phyloP scores from a whole-genome alignment of 1,284 basidiomycete genomes.

The Ustilago tritici region DNA sequence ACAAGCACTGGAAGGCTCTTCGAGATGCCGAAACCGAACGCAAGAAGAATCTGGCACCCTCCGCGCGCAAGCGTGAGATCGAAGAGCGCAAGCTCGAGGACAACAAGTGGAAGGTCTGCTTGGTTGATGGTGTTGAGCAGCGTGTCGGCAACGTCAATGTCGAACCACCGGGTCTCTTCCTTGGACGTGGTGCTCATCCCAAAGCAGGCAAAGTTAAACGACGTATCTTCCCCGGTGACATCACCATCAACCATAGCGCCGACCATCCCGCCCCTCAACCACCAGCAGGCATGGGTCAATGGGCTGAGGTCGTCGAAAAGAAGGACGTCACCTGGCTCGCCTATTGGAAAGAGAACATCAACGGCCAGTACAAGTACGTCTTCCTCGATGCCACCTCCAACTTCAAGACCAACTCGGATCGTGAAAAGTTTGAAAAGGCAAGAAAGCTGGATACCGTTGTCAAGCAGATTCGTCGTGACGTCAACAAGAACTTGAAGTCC shows the following conservation, averaged over 20 bases:
- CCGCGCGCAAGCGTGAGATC: constrained; percentile 73
- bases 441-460: constrained; percentile 65
- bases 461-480: constrained; percentile 61
- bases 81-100: constrained; percentile 91
- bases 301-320: constrained; percentile 66
- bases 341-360: constrained; percentile 69
- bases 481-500: constrained; percentile 64
- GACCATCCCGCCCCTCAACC: constrained; percentile 63
- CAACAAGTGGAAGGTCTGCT: constrained; percentile 84
- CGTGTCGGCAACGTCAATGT: constrained; percentile 98
- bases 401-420: constrained; percentile 69
- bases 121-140: constrained; percentile 94
- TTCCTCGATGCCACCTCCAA: constrained; percentile 66
- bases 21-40: constrained; percentile 86
- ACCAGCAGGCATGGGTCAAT: constrained; percentile 63
- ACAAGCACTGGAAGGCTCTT: constrained; percentile 78
- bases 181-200: constrained; percentile 97
- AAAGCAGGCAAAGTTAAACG: constrained; percentile 97
- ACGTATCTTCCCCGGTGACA: constrained; percentile 66
- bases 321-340: constrained; percentile 69
- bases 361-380: constrained; percentile 68
- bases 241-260: constrained; percentile 69
- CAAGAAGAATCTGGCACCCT: constrained; percentile 84
- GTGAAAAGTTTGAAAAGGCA: constrained; percentile 69
- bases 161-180: constrained; percentile 96